phyloP scores from a whole-genome alignment of 2,329 filamentous ascomycete genomes.

The Samsoniella hepiali region DNA sequence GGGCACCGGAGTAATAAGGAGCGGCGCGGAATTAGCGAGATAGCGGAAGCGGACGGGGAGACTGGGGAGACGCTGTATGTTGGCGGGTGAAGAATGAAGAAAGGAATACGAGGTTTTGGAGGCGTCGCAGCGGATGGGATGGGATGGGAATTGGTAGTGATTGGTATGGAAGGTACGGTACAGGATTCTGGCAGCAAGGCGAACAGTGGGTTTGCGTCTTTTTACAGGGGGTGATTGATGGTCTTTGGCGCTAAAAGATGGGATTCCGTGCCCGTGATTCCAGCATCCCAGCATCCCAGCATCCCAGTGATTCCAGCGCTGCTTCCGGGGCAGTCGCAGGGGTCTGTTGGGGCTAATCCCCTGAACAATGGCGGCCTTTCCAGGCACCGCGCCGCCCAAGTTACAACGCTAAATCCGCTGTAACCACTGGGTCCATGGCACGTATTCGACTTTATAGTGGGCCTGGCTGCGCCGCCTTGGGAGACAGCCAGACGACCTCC shows the following conservation, averaged over 20 bases:
- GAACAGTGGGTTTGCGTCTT: no score
- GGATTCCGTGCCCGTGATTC: no score
- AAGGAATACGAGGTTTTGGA: conserved; percentile 8
- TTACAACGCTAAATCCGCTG: neutral
- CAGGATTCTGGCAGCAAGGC: no score
- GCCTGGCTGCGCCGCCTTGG: neutral
- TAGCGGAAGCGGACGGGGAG: neutral
- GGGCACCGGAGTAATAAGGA: conserved; percentile 10
- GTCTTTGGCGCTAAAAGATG: neutral
- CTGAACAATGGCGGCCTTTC: no score
- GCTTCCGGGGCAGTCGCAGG: neutral
- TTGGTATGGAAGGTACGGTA: neutral
- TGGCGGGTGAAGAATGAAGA: neutral
- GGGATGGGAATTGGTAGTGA: neutral
- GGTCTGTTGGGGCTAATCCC: no score
- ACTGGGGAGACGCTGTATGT: neutral
- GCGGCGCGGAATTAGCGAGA: neutral
- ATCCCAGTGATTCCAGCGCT: neutral
- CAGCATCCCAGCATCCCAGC: no score
- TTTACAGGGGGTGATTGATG: no score
- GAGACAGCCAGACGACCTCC: no score
- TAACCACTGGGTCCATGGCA: neutral
- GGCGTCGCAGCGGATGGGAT: neutral
- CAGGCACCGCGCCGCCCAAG: neutral
- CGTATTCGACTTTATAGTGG: neutral